A percentile compares a stretch with the other conserved stretches of the same genome.
phyloP scores from a whole-genome alignment of 2,329 filamentous ascomycete species.

The Trichoderma hamatum region DNA sequence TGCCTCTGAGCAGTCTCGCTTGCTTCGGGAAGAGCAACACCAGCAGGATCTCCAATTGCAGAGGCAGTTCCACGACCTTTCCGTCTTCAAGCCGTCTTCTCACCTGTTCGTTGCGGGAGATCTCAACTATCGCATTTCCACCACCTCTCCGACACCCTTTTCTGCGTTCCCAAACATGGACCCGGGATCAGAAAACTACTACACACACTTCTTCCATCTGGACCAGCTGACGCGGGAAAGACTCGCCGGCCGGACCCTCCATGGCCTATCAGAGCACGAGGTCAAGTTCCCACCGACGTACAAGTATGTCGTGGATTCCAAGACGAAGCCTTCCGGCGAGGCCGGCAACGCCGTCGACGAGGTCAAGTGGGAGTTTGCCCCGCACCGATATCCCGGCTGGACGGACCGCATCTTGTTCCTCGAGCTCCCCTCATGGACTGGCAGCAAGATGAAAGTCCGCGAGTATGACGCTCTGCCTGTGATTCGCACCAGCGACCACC shows the following conservation, averaged over 20 bases:
- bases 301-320: constrained; percentile 67
- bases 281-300: constrained; percentile 90
- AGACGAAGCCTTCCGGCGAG: constrained; percentile 27
- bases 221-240: constrained; percentile 83
- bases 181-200: constrained; percentile 62
- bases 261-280: constrained; percentile 74
- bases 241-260: constrained; percentile 68
- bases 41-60: constrained; percentile 44
- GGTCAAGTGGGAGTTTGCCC: constrained; percentile 71
- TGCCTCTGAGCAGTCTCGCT: constrained; percentile 36
- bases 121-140: constrained; percentile 88
- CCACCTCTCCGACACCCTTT: constrained; percentile 61
- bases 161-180: constrained; percentile 66
- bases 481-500: constrained; percentile 83
- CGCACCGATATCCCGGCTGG: constrained; percentile 88
- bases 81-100: constrained; percentile 73
- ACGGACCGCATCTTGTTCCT: constrained; percentile 88
- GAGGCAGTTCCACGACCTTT: constrained; percentile 56
- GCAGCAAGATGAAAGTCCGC: constrained; percentile 52
- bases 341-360: constrained; percentile 38
- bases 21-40: constrained; percentile 43
- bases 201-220: constrained; percentile 64
- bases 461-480: constrained; percentile 78
- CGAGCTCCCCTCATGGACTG: constrained; percentile 59
- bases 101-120: constrained; percentile 89